Evolutionary conservation across 768 basidiomycete species (phyloP).

Genomic region (Podaxis pistillaris): DNA sequence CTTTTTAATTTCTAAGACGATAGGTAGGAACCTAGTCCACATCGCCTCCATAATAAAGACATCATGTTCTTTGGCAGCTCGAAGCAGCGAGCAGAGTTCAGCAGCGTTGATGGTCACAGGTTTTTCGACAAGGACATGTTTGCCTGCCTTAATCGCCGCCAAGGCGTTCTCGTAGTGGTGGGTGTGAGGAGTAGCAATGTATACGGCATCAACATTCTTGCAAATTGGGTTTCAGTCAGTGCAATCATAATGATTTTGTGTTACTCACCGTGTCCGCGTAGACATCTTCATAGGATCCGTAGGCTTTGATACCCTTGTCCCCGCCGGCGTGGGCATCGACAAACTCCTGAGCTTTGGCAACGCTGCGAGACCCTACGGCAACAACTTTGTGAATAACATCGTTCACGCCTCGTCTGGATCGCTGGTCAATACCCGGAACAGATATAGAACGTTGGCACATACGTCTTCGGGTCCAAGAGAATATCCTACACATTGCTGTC

Average conservation of each 20-base stretch:
- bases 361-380: constrained; percentile 76
- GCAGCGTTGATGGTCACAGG: constrained; percentile 77
- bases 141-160: constrained; percentile 74
- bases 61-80: constrained; percentile 71
- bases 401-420: constrained; percentile 54
- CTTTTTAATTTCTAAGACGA: constrained; percentile 60
- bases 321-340: constrained; percentile 51
- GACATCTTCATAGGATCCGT: constrained; percentile 73
- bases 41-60: constrained; percentile 93
- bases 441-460: constrained; percentile 3
- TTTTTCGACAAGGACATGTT: constrained; percentile 89
- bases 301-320: constrained; percentile 58
- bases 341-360: constrained; percentile 69
- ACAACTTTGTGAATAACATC: constrained; percentile 68
- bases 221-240: background rate
- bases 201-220: constrained; percentile 72
- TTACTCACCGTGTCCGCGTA: constrained; percentile 61
- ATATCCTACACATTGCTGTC: constrained; percentile 53
- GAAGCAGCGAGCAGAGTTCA: constrained; percentile 72
- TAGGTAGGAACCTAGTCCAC: constrained; percentile 84
- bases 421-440: background rate
- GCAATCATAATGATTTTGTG: background rate
- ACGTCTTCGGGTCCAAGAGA: constrained; percentile 73
- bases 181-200: constrained; percentile 80
- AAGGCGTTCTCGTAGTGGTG: constrained; percentile 77